These are phyloP conservation scores for Pelargonium myrrhifolium DNA, from an alignment of 441 rosid genomes.

Conservation along the genomic window DNA sequence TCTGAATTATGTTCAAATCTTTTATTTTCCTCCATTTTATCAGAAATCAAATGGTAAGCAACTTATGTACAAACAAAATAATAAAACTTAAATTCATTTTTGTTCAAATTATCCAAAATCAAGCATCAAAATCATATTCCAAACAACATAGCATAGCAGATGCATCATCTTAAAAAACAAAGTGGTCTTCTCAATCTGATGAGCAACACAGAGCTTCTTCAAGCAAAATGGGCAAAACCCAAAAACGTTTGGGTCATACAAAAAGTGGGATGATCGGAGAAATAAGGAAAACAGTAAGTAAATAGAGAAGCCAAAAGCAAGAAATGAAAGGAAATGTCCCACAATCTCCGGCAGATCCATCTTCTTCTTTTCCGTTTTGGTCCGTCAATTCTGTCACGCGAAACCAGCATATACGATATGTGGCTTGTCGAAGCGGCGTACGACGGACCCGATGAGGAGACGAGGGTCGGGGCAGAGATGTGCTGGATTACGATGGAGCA, in stretches of 20 bases:
- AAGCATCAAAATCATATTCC: background rate
- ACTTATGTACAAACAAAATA: background rate
- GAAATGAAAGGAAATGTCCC: too few species aligned
- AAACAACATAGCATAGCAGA: background rate
- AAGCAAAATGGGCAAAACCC: background rate
- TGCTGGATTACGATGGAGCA: too few species aligned
- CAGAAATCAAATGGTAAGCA: slow-evolving; percentile 7
- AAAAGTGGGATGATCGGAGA: background rate
- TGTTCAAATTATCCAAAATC: background rate
- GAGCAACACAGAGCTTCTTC: background rate
- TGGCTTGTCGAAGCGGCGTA: too few species aligned
- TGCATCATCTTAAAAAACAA: background rate
- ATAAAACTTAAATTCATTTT: background rate
- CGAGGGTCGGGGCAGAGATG: too few species aligned
- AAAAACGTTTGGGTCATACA: background rate
- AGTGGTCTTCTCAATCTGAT: background rate
- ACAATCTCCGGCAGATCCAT: too few species aligned
- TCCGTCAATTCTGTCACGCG: too few species aligned
- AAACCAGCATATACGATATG: too few species aligned
- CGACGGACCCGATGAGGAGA: too few species aligned
- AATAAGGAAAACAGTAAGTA: background rate
- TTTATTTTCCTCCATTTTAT: background rate
- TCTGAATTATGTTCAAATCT: background rate
- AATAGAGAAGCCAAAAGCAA: background rate
- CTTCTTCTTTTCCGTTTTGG: too few species aligned